These are phyloP conservation scores for Phytopythium mirpurense DNA, from an alignment of 352 stramenopile species.

Conservation along the genomic window DNA sequence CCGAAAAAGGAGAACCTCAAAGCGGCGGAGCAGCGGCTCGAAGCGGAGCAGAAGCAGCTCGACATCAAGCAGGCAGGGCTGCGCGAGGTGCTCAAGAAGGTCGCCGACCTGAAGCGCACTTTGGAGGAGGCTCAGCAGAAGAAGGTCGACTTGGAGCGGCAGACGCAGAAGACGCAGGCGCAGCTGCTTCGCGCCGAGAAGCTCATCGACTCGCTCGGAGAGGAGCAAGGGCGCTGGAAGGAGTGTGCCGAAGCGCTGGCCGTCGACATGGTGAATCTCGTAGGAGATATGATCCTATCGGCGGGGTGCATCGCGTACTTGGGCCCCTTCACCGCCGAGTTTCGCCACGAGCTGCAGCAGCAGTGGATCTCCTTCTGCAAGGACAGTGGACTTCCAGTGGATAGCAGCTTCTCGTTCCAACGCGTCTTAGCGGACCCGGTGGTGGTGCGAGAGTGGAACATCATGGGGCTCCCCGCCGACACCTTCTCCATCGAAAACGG, in stretches of 20 bases:
- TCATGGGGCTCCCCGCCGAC: constrained; percentile 89
- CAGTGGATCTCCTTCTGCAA: constrained; percentile 86
- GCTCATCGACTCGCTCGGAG: constrained; percentile 87
- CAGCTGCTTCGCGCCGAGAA: constrained; percentile 88
- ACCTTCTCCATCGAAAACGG: constrained; percentile 93
- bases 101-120: constrained; percentile 85
- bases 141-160: constrained; percentile 89
- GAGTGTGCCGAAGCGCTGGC: constrained; percentile 69
- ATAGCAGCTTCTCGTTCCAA: constrained; percentile 82
- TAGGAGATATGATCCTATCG: constrained; percentile 91
- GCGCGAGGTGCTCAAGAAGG: constrained; percentile 72
- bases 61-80: constrained; percentile 86
- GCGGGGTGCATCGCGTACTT: constrained; percentile 92
- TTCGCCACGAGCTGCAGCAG: constrained; percentile 70
- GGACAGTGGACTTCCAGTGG: constrained; percentile 74
- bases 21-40: constrained; percentile 82
- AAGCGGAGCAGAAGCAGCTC: constrained; percentile 81
- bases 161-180: constrained; percentile 81
- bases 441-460: constrained; percentile 89
- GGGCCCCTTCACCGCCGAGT: constrained; percentile 88
- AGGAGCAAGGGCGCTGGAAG: constrained; percentile 90
- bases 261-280: constrained; percentile 87
- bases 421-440: constrained; percentile 81
- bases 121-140: constrained; percentile 89
- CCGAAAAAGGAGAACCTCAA: constrained; percentile 91